Evolutionary conservation across 805 yeast species (phyloP).

Genomic region (Lachancea sp.): DNA sequence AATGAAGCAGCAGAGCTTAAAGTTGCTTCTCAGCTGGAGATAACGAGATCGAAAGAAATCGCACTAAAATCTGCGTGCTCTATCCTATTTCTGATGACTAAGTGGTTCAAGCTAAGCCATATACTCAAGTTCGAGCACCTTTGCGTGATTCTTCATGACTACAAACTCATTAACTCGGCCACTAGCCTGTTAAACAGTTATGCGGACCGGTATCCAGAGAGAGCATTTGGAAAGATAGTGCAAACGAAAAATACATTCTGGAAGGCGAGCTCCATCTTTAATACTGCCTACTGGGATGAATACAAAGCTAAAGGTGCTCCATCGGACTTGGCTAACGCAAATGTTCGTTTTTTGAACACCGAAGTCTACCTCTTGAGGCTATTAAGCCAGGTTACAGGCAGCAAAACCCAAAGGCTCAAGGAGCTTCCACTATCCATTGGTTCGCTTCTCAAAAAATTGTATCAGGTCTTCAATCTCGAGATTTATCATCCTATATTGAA

Average conservation of each 20-base stretch:
- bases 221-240: slow-evolving; percentile 26
- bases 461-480: slow-evolving; percentile 52
- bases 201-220: slow-evolving; percentile 28
- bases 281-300: slow-evolving; percentile 9
- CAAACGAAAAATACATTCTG: slow-evolving; percentile 24
- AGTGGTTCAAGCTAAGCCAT: slow-evolving; percentile 79
- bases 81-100: slow-evolving; percentile 45
- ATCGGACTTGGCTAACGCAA: slow-evolving; percentile 1
- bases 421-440: slow-evolving; percentile 32
- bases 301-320: background rate
- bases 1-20: slow-evolving; percentile 12
- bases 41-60: slow-evolving; percentile 54
- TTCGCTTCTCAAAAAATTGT: slow-evolving; percentile 33
- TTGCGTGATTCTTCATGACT: slow-evolving; percentile 65
- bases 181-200: slow-evolving; percentile 23
- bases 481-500: slow-evolving; percentile 66
- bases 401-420: slow-evolving; percentile 60
- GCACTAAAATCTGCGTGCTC: slow-evolving; percentile 54
- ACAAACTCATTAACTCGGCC: slow-evolving; percentile 40
- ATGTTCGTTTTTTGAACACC: slow-evolving; percentile 12
- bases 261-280: slow-evolving; percentile 23
- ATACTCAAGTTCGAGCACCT: slow-evolving; percentile 73
- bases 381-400: slow-evolving; percentile 52
- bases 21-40: slow-evolving; percentile 39
- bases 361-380: slow-evolving; percentile 37